phyloP scores from a whole-genome alignment of 2,329 filamentous ascomycete species.

The Cladosporium phlei region DNA sequence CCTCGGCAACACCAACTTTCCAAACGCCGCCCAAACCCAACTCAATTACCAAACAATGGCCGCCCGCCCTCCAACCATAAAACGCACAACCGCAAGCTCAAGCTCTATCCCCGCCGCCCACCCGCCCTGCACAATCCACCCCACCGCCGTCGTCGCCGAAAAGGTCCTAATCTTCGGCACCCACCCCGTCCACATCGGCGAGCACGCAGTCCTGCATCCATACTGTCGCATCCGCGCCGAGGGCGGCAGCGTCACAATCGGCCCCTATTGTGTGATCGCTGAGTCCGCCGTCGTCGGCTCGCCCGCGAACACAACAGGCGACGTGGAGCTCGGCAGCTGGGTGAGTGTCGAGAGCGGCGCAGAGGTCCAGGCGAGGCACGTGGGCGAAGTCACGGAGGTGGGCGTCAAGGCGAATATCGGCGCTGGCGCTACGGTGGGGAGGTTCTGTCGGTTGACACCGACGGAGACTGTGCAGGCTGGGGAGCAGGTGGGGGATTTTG shows the following conservation, averaged over 20 bases:
- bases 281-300: constrained; percentile 51
- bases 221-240: constrained; percentile 54
- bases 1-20: constrained; percentile 10
- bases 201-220: constrained; percentile 80
- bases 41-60: constrained; percentile 7
- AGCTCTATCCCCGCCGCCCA: constrained; percentile 18
- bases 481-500: constrained; percentile 41
- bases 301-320: constrained; percentile 23
- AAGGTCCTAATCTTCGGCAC: constrained; percentile 57
- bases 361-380: constrained; percentile 32
- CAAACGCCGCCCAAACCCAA: neutral
- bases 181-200: constrained; percentile 71
- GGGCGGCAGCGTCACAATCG: constrained; percentile 40
- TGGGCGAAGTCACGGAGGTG: constrained; percentile 29
- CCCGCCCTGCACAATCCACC: constrained; percentile 42
- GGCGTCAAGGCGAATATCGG: constrained; percentile 30
- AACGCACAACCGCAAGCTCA: constrained; percentile 24
- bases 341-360: constrained; percentile 43
- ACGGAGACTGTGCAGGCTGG: constrained; percentile 33
- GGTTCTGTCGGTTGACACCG: constrained; percentile 43
- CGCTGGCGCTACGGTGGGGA: constrained; percentile 41
- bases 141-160: constrained; percentile 44
- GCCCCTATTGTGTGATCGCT: constrained; percentile 64
- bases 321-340: constrained; percentile 37
- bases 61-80: constrained; percentile 7